A percentile compares a stretch with the other conserved stretches of the same genome.
Evolutionary conservation across 345 rosid species (phyloP).

Genomic region (Boechera divaricarpa): DNA sequence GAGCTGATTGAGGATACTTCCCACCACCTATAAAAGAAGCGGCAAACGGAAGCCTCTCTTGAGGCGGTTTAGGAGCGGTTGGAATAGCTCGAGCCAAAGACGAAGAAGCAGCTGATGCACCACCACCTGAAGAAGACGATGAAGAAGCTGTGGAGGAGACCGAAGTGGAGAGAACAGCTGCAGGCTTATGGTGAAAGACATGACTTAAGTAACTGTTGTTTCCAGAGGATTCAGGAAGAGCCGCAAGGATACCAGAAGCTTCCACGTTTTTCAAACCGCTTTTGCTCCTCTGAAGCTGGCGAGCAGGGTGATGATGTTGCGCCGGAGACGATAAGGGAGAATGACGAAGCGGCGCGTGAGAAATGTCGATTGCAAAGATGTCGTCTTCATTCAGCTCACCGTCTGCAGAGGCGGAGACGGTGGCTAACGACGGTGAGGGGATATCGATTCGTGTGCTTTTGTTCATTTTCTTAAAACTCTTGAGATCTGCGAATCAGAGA

Average conservation of each 20-base stretch:
- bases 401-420: constrained; percentile 44
- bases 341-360: constrained; percentile 41
- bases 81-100: constrained; percentile 67
- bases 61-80: constrained; percentile 67
- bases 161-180: constrained; percentile 52
- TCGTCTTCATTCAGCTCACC: constrained; percentile 78
- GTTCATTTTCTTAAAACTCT: constrained; percentile 31
- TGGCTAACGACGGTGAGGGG: constrained; percentile 36
- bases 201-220: constrained; percentile 45
- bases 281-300: constrained; percentile 43
- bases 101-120: constrained; percentile 48
- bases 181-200: constrained; percentile 64
- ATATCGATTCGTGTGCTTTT: constrained; percentile 28
- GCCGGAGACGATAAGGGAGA: constrained; percentile 34
- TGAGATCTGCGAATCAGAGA: constrained; percentile 39
- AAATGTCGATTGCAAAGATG: constrained; percentile 61
- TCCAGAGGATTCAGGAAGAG: constrained; percentile 57
- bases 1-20: constrained; percentile 72
- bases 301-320: constrained; percentile 30
- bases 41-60: constrained; percentile 53
- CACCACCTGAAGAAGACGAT: constrained; percentile 48
- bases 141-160: constrained; percentile 52
- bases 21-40: constrained; percentile 45
- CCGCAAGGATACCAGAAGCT: constrained; percentile 81
- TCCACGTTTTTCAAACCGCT: constrained; percentile 52